Base-by-base conservation (phyloP, 2,329 filamentous ascomycete genomes). In the Alternaria conjuncta region DNA sequence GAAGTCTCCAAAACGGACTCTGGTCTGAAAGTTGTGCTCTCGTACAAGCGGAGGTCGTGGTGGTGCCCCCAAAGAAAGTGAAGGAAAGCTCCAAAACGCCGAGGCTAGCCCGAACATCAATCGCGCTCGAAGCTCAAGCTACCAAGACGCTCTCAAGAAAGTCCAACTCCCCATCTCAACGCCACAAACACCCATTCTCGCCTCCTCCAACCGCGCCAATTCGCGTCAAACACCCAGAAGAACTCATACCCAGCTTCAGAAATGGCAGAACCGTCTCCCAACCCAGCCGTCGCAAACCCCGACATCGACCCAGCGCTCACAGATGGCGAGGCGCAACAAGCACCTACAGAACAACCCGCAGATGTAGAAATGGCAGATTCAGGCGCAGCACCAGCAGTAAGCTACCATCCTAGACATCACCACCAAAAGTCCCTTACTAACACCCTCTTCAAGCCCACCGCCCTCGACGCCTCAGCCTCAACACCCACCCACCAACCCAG, bases 321-420 rank as follows among this genome's bases (percentile, higher is more conserved):
- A 57, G 74, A 77, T 44, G 74, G 75, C 59, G 44, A 46, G 15
- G 44, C 63, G 23, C 56, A 53, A 53, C 50, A 53, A 36, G 21
- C 21, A 44, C 28, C 55, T 21, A 36, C 44, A 10, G 49, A 63
- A 12, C 55, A 65, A 56, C 25, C 63, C 51, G 55, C 64, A 61
- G 76, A 79, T 51, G 64, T 78, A 57, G 71, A 75, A 58, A 78
- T 78, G 76, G 62, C 71, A 47, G 75, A 78, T 30, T 64, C 71
- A 7, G 50, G 61, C 3, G 15, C 59, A 8, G 23, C 41, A 36
- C 55, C 62, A 58, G 66, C 71, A 20, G 67, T 65, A 66, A 6
- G 30, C 12, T n/a, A 41, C 15, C 18, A 7, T 25, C 10, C 28
- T 43, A n/a, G 7, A 45, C 32, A 45, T 5, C 4, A 11, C 4